Evolutionary conservation across 306 rosid genomes (phyloP).

Genomic region (Delonix regia): DNA sequence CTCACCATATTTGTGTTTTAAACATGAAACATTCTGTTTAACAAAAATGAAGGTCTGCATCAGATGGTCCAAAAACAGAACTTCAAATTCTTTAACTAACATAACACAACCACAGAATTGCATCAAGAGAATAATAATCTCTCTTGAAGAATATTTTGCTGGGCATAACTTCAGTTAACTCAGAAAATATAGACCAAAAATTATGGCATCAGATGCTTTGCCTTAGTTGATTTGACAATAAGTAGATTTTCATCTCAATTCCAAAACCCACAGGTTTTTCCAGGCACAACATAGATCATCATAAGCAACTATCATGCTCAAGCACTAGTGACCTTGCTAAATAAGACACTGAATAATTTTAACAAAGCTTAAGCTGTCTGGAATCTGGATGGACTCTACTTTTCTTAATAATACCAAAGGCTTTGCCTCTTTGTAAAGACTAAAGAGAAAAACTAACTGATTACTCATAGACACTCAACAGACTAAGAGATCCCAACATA

Average conservation of each 20-base stretch:
- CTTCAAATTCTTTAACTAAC: conserved; percentile 31
- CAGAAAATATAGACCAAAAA: conserved; percentile 8
- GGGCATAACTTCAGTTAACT: conserved; percentile 15
- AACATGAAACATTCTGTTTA: conserved; percentile 47
- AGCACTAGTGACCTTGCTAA: conserved; percentile 1
- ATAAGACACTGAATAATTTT: background rate
- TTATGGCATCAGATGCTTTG: conserved; percentile 7
- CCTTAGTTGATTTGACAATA: conserved; percentile 1
- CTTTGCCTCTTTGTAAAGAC: background rate
- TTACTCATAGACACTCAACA: background rate
- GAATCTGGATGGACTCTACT: background rate
- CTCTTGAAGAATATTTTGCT: background rate
- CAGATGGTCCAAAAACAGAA: conserved; percentile 34
- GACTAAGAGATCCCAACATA: conserved; percentile 8
- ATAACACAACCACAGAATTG: conserved; percentile 1
- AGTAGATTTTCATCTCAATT: conserved; percentile 4
- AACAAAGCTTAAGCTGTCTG: conserved; percentile 22
- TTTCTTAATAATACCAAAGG: conserved; percentile 14
- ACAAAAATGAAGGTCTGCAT: conserved; percentile 38
- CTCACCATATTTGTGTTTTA: conserved; percentile 49
- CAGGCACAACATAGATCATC: conserved; percentile 3
- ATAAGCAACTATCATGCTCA: conserved; percentile 2
- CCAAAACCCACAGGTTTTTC: background rate
- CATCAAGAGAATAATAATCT: conserved; percentile 8
- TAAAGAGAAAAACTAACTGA: conserved; percentile 5